These are phyloP conservation scores for Lentinula boryana DNA, from an alignment of 768 basidiomycete species.

Conservation along the genomic window DNA sequence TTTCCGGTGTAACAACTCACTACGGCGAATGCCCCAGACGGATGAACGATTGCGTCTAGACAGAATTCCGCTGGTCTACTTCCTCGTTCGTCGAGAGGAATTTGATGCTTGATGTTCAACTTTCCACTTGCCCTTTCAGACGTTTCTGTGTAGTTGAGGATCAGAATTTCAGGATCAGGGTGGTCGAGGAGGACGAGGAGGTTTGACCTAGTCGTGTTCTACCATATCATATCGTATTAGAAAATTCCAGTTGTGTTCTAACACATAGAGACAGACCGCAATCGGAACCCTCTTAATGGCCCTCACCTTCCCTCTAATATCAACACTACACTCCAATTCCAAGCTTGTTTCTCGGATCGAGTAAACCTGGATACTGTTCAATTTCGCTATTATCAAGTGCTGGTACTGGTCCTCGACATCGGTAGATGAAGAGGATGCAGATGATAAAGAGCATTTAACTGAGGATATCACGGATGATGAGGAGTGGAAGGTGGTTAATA, in stretches of 20 bases:
- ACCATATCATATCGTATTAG: too few relatives aligned
- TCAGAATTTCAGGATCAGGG: constrained; percentile 66
- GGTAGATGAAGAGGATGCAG: constrained; percentile 11
- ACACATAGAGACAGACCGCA: too few relatives aligned
- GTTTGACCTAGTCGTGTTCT: constrained; percentile 24
- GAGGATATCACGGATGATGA: constrained; percentile 70
- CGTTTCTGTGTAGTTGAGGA: constrained; percentile 46
- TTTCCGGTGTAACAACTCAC: constrained; percentile 66
- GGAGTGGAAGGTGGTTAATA: constrained; percentile 60
- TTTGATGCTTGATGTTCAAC: constrained; percentile 35
- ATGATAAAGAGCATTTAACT: constrained; percentile 57
- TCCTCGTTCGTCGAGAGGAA: constrained; percentile 51
- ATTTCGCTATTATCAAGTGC: constrained; percentile 64
- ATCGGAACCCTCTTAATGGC: too few relatives aligned
- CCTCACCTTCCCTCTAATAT: constrained; percentile 15
- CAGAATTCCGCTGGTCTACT: constrained; percentile 67
- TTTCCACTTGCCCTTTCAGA: constrained; percentile 22
- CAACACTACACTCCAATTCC: constrained; percentile 48
- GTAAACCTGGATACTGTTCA: constrained; percentile 62
- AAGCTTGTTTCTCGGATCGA: constrained; percentile 58
- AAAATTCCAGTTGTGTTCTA: too few relatives aligned
- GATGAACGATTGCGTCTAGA: constrained; percentile 62
- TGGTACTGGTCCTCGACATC: constrained; percentile 29
- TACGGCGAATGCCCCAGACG: constrained; percentile 52
- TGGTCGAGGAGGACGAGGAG: constrained; percentile 69